phyloP scores from a whole-genome alignment of 148 eudicot genomes.

The Diospyros kaki region DNA sequence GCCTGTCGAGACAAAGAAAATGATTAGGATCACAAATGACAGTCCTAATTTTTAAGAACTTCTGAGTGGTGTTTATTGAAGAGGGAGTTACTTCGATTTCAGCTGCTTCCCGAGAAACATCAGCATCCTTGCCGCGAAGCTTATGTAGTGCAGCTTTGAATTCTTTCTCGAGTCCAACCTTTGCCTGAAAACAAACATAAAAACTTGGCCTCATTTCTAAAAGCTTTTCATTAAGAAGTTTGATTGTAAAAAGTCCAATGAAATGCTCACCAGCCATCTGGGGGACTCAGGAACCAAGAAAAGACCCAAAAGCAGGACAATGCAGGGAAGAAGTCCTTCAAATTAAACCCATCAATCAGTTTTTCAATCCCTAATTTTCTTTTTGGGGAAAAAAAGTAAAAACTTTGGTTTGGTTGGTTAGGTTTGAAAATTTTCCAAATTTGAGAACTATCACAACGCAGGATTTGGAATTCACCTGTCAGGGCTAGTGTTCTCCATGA shows the following conservation, averaged over 20 bases:
- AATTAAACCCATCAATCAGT: conserved; percentile 10
- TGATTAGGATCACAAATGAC: background rate
- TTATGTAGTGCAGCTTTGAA: conserved; percentile 47
- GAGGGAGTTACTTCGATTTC: conserved; percentile 48
- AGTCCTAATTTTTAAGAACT: background rate
- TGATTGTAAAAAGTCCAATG: background rate
- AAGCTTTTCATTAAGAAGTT: background rate
- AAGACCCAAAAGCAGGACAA: conserved; percentile 52
- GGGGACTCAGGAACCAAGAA: conserved; percentile 90
- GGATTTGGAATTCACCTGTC: conserved; percentile 34
- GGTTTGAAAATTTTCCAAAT: background rate
- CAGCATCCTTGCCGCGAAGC: conserved; percentile 67
- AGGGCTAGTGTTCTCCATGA: conserved; percentile 78
- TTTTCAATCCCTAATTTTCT: background rate
- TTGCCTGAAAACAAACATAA: conserved; percentile 41
- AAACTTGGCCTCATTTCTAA: background rate
- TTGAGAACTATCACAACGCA: background rate
- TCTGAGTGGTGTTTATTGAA: background rate
- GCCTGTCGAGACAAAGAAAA: conserved; percentile 32
- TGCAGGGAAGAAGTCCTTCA: conserved; percentile 66
- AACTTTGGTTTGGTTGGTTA: background rate
- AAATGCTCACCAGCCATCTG: conserved; percentile 73
- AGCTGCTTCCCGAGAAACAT: conserved; percentile 56
- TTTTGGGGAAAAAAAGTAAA: background rate
- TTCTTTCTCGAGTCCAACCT: conserved; percentile 52